These are phyloP conservation scores for Geosiphon pyriformis DNA, from an alignment of 192 early-diverging fungal genomes.

Conservation along the genomic window DNA sequence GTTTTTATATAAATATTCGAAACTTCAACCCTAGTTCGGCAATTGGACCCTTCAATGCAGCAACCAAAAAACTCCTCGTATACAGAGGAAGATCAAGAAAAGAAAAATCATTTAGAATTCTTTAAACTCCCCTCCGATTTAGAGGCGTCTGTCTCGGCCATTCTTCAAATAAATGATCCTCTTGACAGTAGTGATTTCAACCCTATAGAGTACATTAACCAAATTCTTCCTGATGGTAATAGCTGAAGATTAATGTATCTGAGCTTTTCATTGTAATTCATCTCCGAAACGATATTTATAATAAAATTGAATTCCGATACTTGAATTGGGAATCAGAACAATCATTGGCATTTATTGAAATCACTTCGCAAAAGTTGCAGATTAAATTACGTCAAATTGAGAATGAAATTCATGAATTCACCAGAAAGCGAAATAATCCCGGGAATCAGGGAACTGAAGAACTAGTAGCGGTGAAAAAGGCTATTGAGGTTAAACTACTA, in stretches of 20 bases:
- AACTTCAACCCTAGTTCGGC: too few relatives aligned
- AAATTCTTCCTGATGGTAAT: slow-evolving; percentile 72
- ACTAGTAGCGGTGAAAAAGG: slow-evolving; percentile 63
- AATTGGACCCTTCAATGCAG: too few relatives aligned
- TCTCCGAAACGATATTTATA: background rate
- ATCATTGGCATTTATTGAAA: slow-evolving; percentile 58
- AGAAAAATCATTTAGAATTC: too few relatives aligned
- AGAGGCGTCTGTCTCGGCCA: slow-evolving; percentile 49
- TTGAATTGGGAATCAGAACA: slow-evolving; percentile 43
- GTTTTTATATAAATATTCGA: too few relatives aligned
- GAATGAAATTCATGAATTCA: slow-evolving; percentile 61
- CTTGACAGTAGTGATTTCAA: slow-evolving; percentile 68
- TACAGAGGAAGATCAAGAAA: too few relatives aligned
- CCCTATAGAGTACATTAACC: slow-evolving; percentile 73
- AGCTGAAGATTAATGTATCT: too few relatives aligned
- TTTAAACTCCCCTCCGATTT: slow-evolving; percentile 50
- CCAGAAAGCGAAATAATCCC: slow-evolving; percentile 62
- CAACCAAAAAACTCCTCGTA: too few relatives aligned
- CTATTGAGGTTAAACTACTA: slow-evolving; percentile 58
- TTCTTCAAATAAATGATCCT: slow-evolving; percentile 54
- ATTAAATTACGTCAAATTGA: slow-evolving; percentile 55
- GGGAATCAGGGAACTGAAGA: slow-evolving; percentile 57
- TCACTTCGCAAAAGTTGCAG: slow-evolving; percentile 55
- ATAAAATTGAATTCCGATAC: background rate
- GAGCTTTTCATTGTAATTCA: background rate